Evolutionary conservation across 441 rosid genomes (phyloP), one percentile per base, ranked within the genome.

Genomic region (Geranium incanum): DNA sequence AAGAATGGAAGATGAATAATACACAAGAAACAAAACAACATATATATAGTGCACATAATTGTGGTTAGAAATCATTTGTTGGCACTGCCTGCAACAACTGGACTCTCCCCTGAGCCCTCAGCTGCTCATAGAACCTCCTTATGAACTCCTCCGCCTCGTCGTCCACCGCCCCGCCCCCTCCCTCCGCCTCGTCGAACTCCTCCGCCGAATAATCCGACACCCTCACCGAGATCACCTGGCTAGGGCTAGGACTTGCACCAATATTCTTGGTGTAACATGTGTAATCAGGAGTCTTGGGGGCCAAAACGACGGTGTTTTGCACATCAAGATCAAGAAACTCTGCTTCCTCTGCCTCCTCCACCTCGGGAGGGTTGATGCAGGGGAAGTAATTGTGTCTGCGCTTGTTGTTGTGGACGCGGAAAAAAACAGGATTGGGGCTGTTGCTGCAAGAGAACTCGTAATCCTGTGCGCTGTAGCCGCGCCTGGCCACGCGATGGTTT

Each of bases 381-480:
- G 86, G 88, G 72, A 86, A 83, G 69, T 75, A 80, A 73, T 28
- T 28, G 33, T 77, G 82, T 68, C 76, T 86, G 65, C 83, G 76
- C 43, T 52, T 52, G 60, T n/a, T 52, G n/a, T 78, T 78, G 7
- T 78, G 76, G 63, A 72, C 52, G 82, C 76, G 81, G 84, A 74
- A 80, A 83, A 84, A 86, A 84, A 80, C 86, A 79, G 83, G 89
- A 50, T 79, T 81, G 0, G 90, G 90, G 38, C 88, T 84, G 78
- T 84, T 77, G 80, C 86, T 84, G 81, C 90, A 84, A 13, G 90
- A 86, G 80, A 86, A 86, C 15, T 86, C 90, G 62, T 86, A 84
- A 15, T 84, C 90, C 84, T 79, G 86, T 78, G 75, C 0, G 81
- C 86, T 84, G 72, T 48, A 84, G 71, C 83, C 55, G 15, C 43